Base-by-base conservation (phyloP, 371 early-diverging fungal genomes). In the Saksenaea vasiformis region DNA sequence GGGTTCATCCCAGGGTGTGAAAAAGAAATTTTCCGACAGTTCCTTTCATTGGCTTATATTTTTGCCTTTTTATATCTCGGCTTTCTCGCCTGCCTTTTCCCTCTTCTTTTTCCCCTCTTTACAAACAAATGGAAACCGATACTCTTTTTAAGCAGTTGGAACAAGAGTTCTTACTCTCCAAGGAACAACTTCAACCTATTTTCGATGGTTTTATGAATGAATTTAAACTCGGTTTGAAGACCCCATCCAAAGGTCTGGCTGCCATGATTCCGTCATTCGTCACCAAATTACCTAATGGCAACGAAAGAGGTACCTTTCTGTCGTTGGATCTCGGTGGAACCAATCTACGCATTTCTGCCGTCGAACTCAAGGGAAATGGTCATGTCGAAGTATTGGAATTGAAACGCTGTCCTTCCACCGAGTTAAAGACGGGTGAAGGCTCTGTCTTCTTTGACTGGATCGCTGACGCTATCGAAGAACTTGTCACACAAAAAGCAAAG, bases 261-360 rank as follows among this genome's bases (percentile, higher is more conserved):
- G 84, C 85, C 59, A 82, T 78, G 85, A 87, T 96, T 65, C 97
- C 97, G 19, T 92, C 95, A 1, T 96, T 85, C 77, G 94, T 97
- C 47, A 86, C 86, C 36, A 70, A 82, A 51, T 78, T 91, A 43
- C 97, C 97, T n/a, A 89, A 85, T 22, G 96, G 96, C 34, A 69
- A 83, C 53, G 97, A 96, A 67, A 87, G 77, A 11, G 96, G 96
- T 36, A 86, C 87, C 35, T 95, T 85, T 79, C 79, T 97, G 24
- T 93, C 95, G 22, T 80, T 97, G 41, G 98, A 97, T 77, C 81
- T 96, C 58, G 97, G 96, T 54, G 98, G 97, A 43, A 93, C 95
- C 65, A 94, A 96, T 74, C 85, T 96, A 65, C 91, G 97, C 47
- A 92, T 95, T 5, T 90, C 91, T 65, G 87, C 89, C 54, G 91